phyloP scores from a whole-genome alignment of 2,329 filamentous ascomycete genomes.

The Penicillium sp. region DNA sequence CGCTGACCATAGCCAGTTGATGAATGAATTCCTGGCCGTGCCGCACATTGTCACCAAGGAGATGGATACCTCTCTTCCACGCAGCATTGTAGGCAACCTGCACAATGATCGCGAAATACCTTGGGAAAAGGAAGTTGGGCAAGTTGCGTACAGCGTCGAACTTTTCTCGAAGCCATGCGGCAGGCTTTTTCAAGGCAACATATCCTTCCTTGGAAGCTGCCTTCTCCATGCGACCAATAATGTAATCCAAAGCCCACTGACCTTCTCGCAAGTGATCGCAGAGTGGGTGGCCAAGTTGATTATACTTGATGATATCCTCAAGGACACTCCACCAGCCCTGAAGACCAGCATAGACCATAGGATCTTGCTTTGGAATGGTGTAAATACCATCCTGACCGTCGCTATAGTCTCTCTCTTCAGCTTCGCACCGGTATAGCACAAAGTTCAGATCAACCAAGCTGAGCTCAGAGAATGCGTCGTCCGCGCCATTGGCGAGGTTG shows the following conservation, averaged over 20 bases:
- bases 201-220: constrained; percentile 64
- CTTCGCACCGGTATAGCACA: constrained; percentile 83
- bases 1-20: constrained; percentile 82
- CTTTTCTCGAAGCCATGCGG: constrained; percentile 75
- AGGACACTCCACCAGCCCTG: constrained; percentile 98
- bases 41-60: constrained; percentile 74
- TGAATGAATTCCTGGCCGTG: constrained; percentile 86
- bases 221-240: constrained; percentile 71
- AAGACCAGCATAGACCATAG: constrained; percentile 90
- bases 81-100: constrained; percentile 84
- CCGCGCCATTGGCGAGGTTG: constrained; percentile 78
- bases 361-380: constrained; percentile 76
- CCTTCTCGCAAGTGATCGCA: constrained; percentile 91
- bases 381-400: constrained; percentile 83
- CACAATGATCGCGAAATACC: constrained; percentile 88
- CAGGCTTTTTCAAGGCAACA: constrained; percentile 60
- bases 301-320: constrained; percentile 77
- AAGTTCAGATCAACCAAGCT: constrained; percentile 85
- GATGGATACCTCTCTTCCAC: constrained; percentile 70
- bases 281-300: constrained; percentile 87
- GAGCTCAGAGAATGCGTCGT: constrained; percentile 71
- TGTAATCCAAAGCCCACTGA: constrained; percentile 89
- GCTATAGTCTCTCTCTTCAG: constrained; percentile 79
- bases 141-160: constrained; percentile 83
- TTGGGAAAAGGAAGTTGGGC: constrained; percentile 83